Percentiles rank a stretch among this genome's conserved stretches.
phyloP scores from a whole-genome alignment of 2,329 filamentous ascomycete species.

The Xylariaceae sp. region DNA sequence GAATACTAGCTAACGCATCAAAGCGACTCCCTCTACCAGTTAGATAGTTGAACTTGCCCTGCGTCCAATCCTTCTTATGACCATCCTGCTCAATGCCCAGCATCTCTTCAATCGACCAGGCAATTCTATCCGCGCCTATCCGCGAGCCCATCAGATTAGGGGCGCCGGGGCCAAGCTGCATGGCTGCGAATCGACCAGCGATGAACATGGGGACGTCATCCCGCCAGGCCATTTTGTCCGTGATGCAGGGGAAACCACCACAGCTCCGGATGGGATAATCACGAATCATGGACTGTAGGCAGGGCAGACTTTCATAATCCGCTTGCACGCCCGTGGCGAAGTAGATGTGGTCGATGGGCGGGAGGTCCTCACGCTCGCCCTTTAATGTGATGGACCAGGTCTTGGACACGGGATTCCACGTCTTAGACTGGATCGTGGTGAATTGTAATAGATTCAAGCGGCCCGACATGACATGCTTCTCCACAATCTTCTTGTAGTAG shows the following conservation, averaged over 20 bases:
- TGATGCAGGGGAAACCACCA: constrained; percentile 67
- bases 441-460: constrained; percentile 52
- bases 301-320: constrained; percentile 55
- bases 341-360: constrained; percentile 62
- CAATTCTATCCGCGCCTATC: constrained; percentile 66
- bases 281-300: constrained; percentile 53
- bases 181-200: constrained; percentile 60
- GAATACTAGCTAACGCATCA: constrained; percentile 26
- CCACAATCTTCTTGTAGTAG: constrained; percentile 60
- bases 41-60: constrained; percentile 31
- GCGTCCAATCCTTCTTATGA: constrained; percentile 15
- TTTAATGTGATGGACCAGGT: constrained; percentile 38
- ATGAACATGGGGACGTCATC: constrained; percentile 68
- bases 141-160: constrained; percentile 70
- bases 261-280: constrained; percentile 57
- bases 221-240: constrained; percentile 70
- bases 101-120: constrained; percentile 62
- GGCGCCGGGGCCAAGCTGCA: constrained; percentile 66
- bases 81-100: constrained; percentile 34
- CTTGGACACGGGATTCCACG: constrained; percentile 43
- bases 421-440: constrained; percentile 49
- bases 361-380: constrained; percentile 45
- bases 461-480: constrained; percentile 49
- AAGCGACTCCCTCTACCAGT: constrained; percentile 40
- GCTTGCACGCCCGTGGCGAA: constrained; percentile 69